Conservation (phyloP, 2,329 filamentous ascomycete species). For the Paecilomyces sp. region DNA sequence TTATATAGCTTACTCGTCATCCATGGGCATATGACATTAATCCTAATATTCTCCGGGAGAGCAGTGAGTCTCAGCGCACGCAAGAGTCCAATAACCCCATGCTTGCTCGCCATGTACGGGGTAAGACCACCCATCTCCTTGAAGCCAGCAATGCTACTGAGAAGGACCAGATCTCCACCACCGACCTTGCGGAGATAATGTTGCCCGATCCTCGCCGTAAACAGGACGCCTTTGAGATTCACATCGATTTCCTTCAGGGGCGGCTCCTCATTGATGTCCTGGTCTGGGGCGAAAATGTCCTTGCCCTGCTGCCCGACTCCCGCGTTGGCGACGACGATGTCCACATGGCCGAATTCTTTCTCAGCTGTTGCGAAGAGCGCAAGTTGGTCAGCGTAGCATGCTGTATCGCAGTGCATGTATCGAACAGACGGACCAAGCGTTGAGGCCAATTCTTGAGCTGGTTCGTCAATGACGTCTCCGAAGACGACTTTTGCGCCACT, state of each 20-base stretch:
- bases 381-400: constrained; percentile 6
- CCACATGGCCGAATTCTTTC: constrained; percentile 12
- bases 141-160: constrained; percentile 15
- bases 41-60: constrained; percentile 3
- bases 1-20: constrained; percentile 6
- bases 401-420: constrained; percentile 4
- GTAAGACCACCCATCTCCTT: constrained; percentile 12
- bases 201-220: constrained; percentile 12
- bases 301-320: constrained; percentile 9
- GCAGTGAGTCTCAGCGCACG: constrained; percentile 12
- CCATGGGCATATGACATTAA: constrained; percentile 11
- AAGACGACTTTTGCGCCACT: constrained; percentile 7
- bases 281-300: constrained; percentile 11
- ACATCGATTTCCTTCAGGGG: constrained; percentile 13
- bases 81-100: constrained; percentile 17
- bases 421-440: not conserved
- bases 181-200: constrained; percentile 12
- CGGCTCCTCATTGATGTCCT: constrained; percentile 11
- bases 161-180: constrained; percentile 12
- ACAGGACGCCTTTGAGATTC: constrained; percentile 13
- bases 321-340: constrained; percentile 19
- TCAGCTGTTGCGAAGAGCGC: constrained; percentile 12
- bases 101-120: constrained; percentile 16
- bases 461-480: constrained; percentile 5
- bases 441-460: constrained; percentile 1